Percentiles rank a stretch among this genome's conserved stretches.
These are phyloP conservation scores for Chloromonas sp. DNA, from an alignment of 163 green algal genomes.

Conservation along the genomic window DNA sequence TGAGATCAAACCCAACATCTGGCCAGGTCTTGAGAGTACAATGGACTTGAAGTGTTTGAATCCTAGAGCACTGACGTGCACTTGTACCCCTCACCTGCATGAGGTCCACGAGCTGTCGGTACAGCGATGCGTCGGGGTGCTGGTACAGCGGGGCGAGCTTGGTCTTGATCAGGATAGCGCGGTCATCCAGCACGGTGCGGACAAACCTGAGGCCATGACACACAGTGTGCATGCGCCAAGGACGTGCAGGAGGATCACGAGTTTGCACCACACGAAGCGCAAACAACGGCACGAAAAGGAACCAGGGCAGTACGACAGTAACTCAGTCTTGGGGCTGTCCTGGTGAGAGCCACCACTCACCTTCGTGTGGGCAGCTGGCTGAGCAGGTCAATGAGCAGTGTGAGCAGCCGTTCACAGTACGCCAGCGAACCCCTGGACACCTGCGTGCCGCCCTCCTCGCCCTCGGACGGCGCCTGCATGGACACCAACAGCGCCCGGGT, in stretches of 20 bases:
- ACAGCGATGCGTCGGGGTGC: conserved; percentile 45
- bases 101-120: conserved; percentile 84
- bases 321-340: too few species aligned
- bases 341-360: not conserved
- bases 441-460: too few species aligned
- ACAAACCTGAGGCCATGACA: conserved; percentile 57
- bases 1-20: too few species aligned
- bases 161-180: conserved; percentile 75
- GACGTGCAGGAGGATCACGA: not conserved
- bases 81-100: conserved; percentile 25
- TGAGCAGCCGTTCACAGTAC: conserved; percentile 81
- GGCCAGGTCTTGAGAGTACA: too few species aligned
- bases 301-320: not conserved
- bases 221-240: not conserved
- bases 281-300: not conserved
- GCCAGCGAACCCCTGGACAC: not conserved
- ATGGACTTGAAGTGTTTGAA: too few species aligned
- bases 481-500: too few species aligned
- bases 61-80: too few species aligned
- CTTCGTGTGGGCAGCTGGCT: conserved; percentile 82
- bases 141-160: conserved; percentile 47
- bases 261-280: conserved; percentile 15
- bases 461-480: too few species aligned
- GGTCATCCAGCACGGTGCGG: conserved; percentile 76
- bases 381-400: conserved; percentile 90